These are phyloP conservation scores for Penicillium corylophilum DNA, from an alignment of 2,329 filamentous ascomycete genomes.

Conservation along the genomic window DNA sequence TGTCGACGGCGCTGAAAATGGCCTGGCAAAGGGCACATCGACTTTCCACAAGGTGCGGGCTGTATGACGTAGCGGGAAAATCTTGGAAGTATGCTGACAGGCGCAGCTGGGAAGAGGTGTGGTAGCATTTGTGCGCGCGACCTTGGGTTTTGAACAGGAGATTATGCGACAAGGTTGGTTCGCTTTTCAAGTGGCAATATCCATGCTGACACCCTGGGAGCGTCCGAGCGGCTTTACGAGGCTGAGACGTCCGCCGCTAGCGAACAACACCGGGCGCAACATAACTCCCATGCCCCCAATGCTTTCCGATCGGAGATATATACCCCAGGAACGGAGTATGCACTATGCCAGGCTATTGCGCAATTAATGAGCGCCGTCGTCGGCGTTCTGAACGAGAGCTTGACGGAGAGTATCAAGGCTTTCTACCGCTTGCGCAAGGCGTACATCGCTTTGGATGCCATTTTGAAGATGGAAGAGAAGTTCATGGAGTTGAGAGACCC, in stretches of 20 bases:
- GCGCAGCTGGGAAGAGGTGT: conserved; percentile 72
- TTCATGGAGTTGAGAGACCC: conserved; percentile 43
- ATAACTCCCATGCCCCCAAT: conserved; percentile 54
- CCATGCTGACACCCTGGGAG: conserved; percentile 40
- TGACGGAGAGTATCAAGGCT: conserved; percentile 85
- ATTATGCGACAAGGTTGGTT: conserved; percentile 71
- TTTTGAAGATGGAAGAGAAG: conserved; percentile 71
- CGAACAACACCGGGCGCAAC: conserved; percentile 73
- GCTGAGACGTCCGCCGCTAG: conserved; percentile 75
- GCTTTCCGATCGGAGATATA: conserved; percentile 66
- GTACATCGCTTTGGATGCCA: conserved; percentile 75
- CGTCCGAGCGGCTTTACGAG: conserved; percentile 67
- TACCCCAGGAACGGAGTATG: conserved; percentile 80
- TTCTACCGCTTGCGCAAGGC: conserved; percentile 93
- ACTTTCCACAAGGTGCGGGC: conserved; percentile 73
- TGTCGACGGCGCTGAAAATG: conserved; percentile 75
- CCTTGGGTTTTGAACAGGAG: conserved; percentile 87
- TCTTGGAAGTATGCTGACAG: conserved; percentile 2
- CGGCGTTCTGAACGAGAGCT: conserved; percentile 83
- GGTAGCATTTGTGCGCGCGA: conserved; percentile 78
- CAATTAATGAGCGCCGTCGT: conserved; percentile 89
- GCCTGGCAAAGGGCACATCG: conserved; percentile 69
- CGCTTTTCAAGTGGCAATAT: neutral
- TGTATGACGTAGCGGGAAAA: conserved; percentile 6
- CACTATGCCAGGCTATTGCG: conserved; percentile 77